Base-by-base conservation (phyloP, 23 red algal species). In the Gracilariopsis chorda region DNA sequence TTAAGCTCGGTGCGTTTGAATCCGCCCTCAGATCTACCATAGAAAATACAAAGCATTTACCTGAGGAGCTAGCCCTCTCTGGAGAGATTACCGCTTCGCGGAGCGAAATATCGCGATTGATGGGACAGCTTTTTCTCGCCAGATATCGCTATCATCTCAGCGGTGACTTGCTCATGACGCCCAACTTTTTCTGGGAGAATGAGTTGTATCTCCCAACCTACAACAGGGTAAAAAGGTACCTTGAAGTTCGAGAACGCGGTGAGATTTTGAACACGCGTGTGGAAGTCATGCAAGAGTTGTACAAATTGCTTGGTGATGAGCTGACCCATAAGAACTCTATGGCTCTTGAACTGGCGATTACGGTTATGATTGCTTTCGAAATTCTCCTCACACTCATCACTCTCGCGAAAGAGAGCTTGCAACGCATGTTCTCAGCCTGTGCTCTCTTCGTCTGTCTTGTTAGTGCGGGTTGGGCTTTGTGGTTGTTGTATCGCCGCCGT, bases 111-210 rank as follows among this genome's bases (percentile, higher is more conserved):
- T 90, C 91, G 14, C 84, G 77, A 48, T 77, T 80, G 23, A 68
- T 98, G 75, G 95, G 95, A 33, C 70, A 86, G 19, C 82, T 98
- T 9, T 83, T 98, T 70, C 65, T 94, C 29, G 92, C 90, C 44
- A 48, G 95, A 40, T 92, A 98, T 80, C 80, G 74, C 27, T 75
- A 93, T 33, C 90, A 90, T 73, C 91, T 98, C 4, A 88, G 91
- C n/a, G 78, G 78, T 32, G 95, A 98, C 61, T 87, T 98, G 74
- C 67, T 98, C 13, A 88, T 94, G 69, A 80, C 92, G 43, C 95
- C 95, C 7, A 91, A 80, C 53, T 91, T 94, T 76, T 94, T 98
- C 52, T 94, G 95, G 92, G 72, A 98, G 35, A 86, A 98, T 32
- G 90, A 94, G 73, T 59, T 48, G 6, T 95, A 92, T 70, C 65